Evolutionary conservation across 2,329 filamentous ascomycete genomes (phyloP).

Genomic region (Bipolaris victoriae): DNA sequence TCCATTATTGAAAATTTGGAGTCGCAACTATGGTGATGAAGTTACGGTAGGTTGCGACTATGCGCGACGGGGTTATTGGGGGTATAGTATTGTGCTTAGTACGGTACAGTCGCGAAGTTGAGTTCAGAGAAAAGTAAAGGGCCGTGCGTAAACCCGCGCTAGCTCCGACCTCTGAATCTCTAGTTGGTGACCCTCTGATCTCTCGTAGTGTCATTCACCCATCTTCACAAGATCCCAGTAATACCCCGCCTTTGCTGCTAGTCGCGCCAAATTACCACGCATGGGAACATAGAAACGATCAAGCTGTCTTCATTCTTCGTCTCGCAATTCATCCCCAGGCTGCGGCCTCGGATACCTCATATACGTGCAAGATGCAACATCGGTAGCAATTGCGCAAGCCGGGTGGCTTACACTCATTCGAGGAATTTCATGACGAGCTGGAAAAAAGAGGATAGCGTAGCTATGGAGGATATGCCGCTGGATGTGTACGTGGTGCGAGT

Average conservation of each 20-base stretch:
- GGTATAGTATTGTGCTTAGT: background rate
- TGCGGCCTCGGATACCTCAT: slow-evolving; percentile 55
- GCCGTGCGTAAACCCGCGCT: slow-evolving; percentile 33
- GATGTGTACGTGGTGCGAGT: slow-evolving; percentile 14
- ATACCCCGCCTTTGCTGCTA: background rate
- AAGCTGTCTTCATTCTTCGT: slow-evolving; percentile 53
- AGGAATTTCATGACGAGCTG: slow-evolving; percentile 29
- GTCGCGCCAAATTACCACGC: slow-evolving; percentile 4
- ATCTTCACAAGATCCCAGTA: background rate
- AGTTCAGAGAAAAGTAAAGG: slow-evolving; percentile 30
- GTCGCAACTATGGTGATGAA: background rate
- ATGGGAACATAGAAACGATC: slow-evolving; percentile 32
- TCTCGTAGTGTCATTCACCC: slow-evolving; percentile 20
- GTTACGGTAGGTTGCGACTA: background rate
- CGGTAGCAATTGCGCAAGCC: slow-evolving; percentile 53
- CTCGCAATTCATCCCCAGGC: slow-evolving; percentile 50
- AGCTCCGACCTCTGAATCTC: slow-evolving; percentile 15
- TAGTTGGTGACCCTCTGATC: slow-evolving; percentile 1
- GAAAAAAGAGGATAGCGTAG: slow-evolving; percentile 27
- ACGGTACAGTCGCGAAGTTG: slow-evolving; percentile 1
- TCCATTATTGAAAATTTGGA: slow-evolving; percentile 53
- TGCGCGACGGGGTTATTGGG: background rate
- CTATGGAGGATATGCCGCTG: slow-evolving; percentile 21
- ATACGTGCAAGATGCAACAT: slow-evolving; percentile 46
- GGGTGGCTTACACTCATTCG: slow-evolving; percentile 50